These are phyloP conservation scores for Yarrowia porcina DNA, from an alignment of 805 yeast species.

Conservation along the genomic window DNA sequence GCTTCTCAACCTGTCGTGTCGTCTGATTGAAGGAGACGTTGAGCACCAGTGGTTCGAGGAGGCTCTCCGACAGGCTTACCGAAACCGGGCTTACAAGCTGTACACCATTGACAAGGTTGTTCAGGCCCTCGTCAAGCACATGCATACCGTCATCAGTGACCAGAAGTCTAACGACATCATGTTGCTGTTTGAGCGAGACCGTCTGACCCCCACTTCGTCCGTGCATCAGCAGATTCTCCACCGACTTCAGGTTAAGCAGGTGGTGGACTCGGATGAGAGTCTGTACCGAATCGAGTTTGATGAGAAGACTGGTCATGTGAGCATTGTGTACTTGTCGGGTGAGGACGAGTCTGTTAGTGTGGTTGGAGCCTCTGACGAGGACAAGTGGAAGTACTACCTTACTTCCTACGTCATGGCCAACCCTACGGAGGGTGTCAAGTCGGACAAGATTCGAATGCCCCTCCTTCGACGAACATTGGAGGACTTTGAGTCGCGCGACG, in stretches of 20 bases:
- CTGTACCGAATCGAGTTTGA: constrained; percentile 84
- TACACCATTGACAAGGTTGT: constrained; percentile 92
- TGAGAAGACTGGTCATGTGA: constrained; percentile 50
- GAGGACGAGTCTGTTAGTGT: constrained; percentile 42
- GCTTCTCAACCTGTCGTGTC: constrained; percentile 68
- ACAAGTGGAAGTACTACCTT: constrained; percentile 87
- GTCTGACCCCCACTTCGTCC: constrained; percentile 59
- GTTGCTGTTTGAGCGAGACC: constrained; percentile 76
- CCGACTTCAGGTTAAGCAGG: constrained; percentile 78
- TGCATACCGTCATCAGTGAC: constrained; percentile 80
- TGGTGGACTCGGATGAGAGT: constrained; percentile 83
- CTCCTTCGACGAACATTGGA: constrained; percentile 53
- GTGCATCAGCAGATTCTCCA: constrained; percentile 86
- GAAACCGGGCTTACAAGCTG: constrained; percentile 87
- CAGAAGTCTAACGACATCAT: constrained; percentile 75
- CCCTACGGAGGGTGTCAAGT: constrained; percentile 93
- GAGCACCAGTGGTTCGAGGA: constrained; percentile 97
- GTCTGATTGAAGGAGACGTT: constrained; percentile 79
- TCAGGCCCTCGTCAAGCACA: constrained; percentile 77
- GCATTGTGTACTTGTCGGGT: constrained; percentile 77
- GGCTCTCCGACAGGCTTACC: constrained; percentile 87
- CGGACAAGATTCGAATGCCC: constrained; percentile 73
- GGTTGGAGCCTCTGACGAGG: constrained; percentile 79
- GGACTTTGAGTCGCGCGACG: constrained; percentile 29
- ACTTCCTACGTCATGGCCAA: constrained; percentile 91